These are phyloP conservation scores for Straminergon stramineum DNA, from an alignment of 225 moss, liverwort and hornwort species.

Conservation along the genomic window DNA sequence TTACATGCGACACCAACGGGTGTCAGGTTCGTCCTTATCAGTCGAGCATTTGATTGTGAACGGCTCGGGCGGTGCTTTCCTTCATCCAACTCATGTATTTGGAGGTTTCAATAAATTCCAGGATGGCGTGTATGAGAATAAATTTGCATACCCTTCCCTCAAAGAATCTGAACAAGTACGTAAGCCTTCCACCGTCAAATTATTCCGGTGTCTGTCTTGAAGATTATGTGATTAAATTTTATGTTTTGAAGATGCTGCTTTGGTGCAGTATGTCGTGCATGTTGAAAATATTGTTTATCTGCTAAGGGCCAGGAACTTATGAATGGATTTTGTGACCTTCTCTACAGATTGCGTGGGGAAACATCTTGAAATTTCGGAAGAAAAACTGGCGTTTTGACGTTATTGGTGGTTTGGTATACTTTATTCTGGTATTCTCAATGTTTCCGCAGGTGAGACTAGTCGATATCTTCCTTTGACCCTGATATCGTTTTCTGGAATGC, in stretches of 20 bases:
- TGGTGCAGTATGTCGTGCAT: background rate
- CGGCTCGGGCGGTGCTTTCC: constrained; percentile 96
- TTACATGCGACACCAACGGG: constrained; percentile 89
- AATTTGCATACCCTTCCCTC: constrained; percentile 71
- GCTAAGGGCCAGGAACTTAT: background rate
- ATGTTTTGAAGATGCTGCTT: background rate
- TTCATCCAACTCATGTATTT: constrained; percentile 99
- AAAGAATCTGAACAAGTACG: constrained; percentile 74
- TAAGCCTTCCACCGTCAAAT: background rate
- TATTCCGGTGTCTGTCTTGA: background rate
- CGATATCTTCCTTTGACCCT: background rate
- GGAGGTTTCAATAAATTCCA: constrained; percentile 75
- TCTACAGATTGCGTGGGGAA: constrained; percentile 88
- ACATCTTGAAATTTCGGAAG: constrained; percentile 94
- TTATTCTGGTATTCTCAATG: constrained; percentile 92
- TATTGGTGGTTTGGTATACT: constrained; percentile 92
- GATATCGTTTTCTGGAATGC: background rate
- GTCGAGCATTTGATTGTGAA: constrained; percentile 95
- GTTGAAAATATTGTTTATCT: background rate
- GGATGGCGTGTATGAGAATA: constrained; percentile 64
- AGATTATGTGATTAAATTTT: background rate
- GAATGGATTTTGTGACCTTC: background rate
- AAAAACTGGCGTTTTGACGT: constrained; percentile 99
- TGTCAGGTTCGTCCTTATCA: constrained; percentile 45
- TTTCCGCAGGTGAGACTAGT: constrained; percentile 71